Evolutionary conservation across 176 grass and related monocot species (phyloP).

Genomic region (Panicum miliaceum): DNA sequence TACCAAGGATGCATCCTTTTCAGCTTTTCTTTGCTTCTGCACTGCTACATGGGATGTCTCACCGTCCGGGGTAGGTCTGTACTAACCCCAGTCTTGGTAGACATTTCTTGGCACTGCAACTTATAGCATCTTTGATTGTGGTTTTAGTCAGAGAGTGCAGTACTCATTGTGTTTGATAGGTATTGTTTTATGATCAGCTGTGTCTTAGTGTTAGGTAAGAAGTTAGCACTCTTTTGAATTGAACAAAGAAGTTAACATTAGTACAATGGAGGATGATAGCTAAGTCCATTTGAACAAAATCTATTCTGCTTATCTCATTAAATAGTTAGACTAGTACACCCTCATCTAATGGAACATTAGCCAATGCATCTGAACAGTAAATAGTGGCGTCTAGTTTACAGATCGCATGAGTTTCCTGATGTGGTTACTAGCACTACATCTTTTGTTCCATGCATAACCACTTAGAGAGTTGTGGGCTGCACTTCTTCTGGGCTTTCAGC

Average conservation of each 20-base stretch:
- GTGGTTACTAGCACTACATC: background rate
- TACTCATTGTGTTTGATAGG: background rate
- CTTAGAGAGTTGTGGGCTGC: background rate
- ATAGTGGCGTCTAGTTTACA: background rate
- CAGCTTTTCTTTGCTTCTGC: slow-evolving; percentile 46
- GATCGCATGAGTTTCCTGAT: background rate
- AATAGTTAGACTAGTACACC: background rate
- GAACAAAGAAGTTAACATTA: background rate
- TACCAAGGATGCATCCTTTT: slow-evolving; percentile 46
- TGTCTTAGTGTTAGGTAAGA: background rate
- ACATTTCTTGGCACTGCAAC: background rate
- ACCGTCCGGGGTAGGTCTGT: background rate
- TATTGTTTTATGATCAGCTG: background rate
- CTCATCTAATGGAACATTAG: slow-evolving; percentile 2
- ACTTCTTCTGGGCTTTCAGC: background rate
- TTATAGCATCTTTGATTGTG: slow-evolving; percentile 16
- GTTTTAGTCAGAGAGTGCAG: slow-evolving; percentile 17
- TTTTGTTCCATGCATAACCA: slow-evolving; percentile 15
- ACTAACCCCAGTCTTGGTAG: background rate
- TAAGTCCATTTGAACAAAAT: slow-evolving; percentile 1
- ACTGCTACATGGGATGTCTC: slow-evolving; percentile 13
- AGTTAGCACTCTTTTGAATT: background rate
- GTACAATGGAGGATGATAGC: background rate
- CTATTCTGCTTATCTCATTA: background rate
- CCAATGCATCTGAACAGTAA: background rate